These are phyloP conservation scores for Boletus reticuloceps DNA, from an alignment of 768 basidiomycete genomes.

Conservation along the genomic window DNA sequence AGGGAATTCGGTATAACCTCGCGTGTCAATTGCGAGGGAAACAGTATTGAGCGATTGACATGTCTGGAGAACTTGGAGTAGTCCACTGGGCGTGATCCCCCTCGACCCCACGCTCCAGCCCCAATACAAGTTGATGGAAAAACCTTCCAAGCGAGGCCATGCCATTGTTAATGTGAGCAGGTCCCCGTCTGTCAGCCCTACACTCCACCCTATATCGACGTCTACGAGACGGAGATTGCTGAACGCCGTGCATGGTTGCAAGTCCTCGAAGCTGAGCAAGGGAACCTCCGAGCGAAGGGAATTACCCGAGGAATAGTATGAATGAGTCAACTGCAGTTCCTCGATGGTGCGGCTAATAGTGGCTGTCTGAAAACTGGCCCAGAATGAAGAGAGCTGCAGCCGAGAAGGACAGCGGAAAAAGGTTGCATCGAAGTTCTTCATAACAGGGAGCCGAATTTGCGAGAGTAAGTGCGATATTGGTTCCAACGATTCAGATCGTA, in stretches of 20 bases:
- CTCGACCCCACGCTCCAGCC: no score
- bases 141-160: slow-evolving; percentile 6
- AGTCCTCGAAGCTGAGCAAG: background rate
- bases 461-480: background rate
- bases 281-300: no score
- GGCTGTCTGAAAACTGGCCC: background rate
- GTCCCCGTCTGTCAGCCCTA: background rate
- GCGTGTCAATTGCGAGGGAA: background rate
- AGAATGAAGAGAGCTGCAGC: background rate
- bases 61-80: no score
- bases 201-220: background rate
- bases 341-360: background rate
- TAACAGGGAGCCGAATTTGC: background rate
- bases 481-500: background rate
- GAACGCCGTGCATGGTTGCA: slow-evolving; percentile 2
- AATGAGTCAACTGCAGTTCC: background rate
- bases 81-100: no score
- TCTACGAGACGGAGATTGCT: background rate
- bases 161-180: slow-evolving; percentile 1
- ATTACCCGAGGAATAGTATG: no score
- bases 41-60: no score
- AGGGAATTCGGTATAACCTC: background rate
- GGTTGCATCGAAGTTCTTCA: background rate
- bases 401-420: no score
- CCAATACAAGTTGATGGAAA: no score